These are phyloP conservation scores for Paulownia fortunei DNA, from an alignment of 257 asterid species.

Conservation along the genomic window DNA sequence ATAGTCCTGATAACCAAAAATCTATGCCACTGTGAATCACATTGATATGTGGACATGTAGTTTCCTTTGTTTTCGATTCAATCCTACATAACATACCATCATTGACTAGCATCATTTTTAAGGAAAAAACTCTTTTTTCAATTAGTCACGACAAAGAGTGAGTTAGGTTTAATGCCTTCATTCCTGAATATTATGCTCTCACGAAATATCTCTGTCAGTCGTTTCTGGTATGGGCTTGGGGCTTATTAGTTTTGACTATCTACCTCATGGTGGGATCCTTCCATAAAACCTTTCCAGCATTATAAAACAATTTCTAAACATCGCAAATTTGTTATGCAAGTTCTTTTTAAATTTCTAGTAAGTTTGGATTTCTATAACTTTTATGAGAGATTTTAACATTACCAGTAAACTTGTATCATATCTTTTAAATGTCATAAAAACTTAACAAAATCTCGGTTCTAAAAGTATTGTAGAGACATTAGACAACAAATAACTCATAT, in stretches of 20 bases:
- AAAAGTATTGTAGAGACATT: too few species aligned
- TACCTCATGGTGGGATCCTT: too few species aligned
- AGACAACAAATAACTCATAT: too few species aligned
- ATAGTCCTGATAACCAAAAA: not conserved
- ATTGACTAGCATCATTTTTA: not conserved
- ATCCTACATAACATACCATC: not conserved
- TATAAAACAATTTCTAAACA: not conserved
- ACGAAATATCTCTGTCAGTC: not conserved
- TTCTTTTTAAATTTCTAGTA: not conserved
- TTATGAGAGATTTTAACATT: too few species aligned
- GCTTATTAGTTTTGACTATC: not conserved
- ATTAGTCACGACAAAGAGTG: not conserved
- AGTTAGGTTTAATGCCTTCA: not conserved
- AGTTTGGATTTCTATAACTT: too few species aligned
- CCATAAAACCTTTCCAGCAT: not conserved
- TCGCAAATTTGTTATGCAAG: too few species aligned
- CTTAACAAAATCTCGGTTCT: too few species aligned
- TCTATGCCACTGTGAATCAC: not conserved
- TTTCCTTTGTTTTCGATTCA: not conserved
- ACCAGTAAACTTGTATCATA: too few species aligned
- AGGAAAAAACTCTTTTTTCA: not conserved
- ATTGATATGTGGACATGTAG: not conserved
- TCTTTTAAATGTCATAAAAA: too few species aligned
- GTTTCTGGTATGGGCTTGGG: not conserved
- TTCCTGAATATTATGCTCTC: not conserved